Evolutionary conservation across 1,139 yeast genomes (phyloP).

Genomic region (Taiozyma onychis): DNA sequence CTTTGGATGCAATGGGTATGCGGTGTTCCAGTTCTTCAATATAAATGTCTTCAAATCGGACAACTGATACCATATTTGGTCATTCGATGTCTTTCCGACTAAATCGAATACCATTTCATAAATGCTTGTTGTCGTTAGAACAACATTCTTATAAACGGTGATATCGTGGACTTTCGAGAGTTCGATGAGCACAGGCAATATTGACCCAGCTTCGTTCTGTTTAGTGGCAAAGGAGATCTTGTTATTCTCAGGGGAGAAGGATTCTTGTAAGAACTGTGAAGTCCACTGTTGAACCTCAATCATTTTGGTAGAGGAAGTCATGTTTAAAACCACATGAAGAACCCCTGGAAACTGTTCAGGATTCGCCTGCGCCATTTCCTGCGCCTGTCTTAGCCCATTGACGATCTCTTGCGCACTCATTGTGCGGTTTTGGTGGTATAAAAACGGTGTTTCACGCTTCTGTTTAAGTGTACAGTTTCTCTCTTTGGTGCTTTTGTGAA

Average conservation of each 20-base stretch:
- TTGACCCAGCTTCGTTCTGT: conserved; percentile 38
- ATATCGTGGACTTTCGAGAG: conserved; percentile 23
- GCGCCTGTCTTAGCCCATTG: conserved; percentile 42
- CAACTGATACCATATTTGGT: conserved; percentile 28
- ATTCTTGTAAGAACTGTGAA: conserved; percentile 38
- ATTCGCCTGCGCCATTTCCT: conserved; percentile 40
- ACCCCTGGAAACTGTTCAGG: conserved; percentile 47
- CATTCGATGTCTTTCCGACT: conserved; percentile 33
- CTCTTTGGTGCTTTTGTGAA: not conserved
- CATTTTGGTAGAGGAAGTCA: conserved; percentile 32
- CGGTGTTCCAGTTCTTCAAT: conserved; percentile 27
- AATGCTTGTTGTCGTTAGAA: conserved; percentile 26
- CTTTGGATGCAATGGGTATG: conserved; percentile 28
- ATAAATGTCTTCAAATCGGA: conserved; percentile 27
- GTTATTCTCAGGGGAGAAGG: conserved; percentile 33
- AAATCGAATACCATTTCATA: conserved; percentile 32
- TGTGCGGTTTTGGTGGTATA: not conserved
- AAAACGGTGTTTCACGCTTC: too few species aligned
- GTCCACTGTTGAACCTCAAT: conserved; percentile 40
- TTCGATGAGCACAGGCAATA: conserved; percentile 19
- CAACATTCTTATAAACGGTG: conserved; percentile 26
- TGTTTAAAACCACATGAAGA: conserved; percentile 44
- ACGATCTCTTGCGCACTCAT: conserved; percentile 14
- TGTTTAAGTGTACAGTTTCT: not conserved
- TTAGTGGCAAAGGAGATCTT: conserved; percentile 29